Evolutionary conservation across 352 stramenopile genomes (phyloP).

Genomic region (Globisporangium perplexum): DNA sequence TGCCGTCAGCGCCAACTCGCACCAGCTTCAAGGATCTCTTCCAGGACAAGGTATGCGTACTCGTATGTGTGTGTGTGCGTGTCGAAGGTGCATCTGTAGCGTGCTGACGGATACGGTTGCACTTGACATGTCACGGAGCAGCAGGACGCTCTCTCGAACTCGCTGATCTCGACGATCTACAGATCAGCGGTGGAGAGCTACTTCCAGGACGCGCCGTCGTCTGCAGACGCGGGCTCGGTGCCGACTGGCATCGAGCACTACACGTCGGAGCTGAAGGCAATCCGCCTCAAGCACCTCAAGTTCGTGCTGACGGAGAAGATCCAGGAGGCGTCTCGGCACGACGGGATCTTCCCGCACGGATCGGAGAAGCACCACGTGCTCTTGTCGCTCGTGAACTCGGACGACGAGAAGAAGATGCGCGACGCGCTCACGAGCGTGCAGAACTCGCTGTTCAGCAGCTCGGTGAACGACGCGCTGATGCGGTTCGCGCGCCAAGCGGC

Average conservation of each 20-base stretch:
- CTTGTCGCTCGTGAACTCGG: slow-evolving; percentile 34
- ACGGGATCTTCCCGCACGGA: slow-evolving; percentile 63
- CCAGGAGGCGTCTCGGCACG: slow-evolving; percentile 57
- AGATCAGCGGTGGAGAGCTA: slow-evolving; percentile 13
- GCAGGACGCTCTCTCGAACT: background rate
- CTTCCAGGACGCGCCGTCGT: slow-evolving; percentile 4
- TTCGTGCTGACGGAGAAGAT: slow-evolving; percentile 74
- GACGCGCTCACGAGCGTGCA: slow-evolving; percentile 47
- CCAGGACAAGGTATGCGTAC: slow-evolving; percentile 10
- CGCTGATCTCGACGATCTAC: slow-evolving; percentile 10
- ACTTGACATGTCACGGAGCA: background rate
- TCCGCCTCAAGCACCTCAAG: slow-evolving; percentile 56
- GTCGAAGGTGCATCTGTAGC: background rate
- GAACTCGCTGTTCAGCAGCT: slow-evolving; percentile 62
- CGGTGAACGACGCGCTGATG: slow-evolving; percentile 79
- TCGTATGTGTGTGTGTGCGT: background rate
- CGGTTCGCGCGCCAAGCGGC: slow-evolving; percentile 74
- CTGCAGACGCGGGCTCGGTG: background rate
- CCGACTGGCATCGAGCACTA: slow-evolving; percentile 4
- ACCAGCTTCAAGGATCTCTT: slow-evolving; percentile 11
- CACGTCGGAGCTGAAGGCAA: slow-evolving; percentile 10
- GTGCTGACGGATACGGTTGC: background rate
- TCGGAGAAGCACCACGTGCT: slow-evolving; percentile 59
- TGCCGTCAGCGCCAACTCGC: background rate
- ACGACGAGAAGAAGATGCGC: slow-evolving; percentile 52